Percentiles rank a stretch among this genome's conserved stretches.
Evolutionary conservation across 306 rosid genomes (phyloP).

Genomic region (Quercus aquifolioides): DNA sequence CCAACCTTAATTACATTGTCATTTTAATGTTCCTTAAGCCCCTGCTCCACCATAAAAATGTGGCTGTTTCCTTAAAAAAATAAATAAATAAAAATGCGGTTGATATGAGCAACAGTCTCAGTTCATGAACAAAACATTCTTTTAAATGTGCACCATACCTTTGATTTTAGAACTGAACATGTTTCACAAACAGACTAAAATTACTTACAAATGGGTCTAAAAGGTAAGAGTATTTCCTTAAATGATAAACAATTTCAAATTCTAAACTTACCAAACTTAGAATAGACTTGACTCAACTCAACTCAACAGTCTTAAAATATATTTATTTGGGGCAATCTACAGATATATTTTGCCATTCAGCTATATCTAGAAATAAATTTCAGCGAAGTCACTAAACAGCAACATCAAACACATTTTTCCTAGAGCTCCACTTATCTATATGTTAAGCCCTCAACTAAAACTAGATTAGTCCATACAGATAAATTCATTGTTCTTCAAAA

Average conservation of each 20-base stretch:
- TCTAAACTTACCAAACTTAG: background rate
- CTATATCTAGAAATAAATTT: background rate
- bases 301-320: background rate
- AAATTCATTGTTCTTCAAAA: no score
- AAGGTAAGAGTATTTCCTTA: background rate
- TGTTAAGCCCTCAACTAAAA: background rate
- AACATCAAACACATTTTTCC: background rate
- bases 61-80: no score
- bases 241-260: background rate
- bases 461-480: background rate
- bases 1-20: no score
- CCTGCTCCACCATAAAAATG: no score
- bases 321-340: background rate
- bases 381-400: background rate
- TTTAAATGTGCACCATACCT: background rate
- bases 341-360: background rate
- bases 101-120: background rate
- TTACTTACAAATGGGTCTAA: background rate
- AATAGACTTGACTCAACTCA: background rate
- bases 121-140: background rate
- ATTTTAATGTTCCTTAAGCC: no score
- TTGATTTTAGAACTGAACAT: background rate
- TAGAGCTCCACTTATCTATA: background rate
- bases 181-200: background rate
- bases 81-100: background rate